These are phyloP conservation scores for Leptographium galeiforme DNA, from an alignment of 2,329 filamentous ascomycete species.

Conservation along the genomic window DNA sequence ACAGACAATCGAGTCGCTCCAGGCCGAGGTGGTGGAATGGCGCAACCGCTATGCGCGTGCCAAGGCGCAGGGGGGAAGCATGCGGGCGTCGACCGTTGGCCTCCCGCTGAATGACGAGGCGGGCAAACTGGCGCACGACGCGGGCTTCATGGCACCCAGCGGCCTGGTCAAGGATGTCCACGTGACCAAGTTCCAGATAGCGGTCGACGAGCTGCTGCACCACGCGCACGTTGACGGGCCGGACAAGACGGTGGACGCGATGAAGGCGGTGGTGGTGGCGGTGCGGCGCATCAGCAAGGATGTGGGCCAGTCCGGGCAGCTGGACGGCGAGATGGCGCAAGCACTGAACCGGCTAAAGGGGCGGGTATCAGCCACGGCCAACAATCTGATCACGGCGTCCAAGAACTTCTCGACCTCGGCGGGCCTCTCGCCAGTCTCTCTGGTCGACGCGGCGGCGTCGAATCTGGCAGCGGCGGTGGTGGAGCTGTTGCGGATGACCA, in stretches of 20 bases:
- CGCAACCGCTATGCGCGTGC: conserved; percentile 75
- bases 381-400: conserved; percentile 86
- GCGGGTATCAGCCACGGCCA: conserved; percentile 82
- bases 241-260: conserved; percentile 63
- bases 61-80: conserved; percentile 72
- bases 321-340: conserved; percentile 37
- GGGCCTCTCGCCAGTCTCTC: conserved; percentile 81
- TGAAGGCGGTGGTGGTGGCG: conserved; percentile 73
- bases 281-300: conserved; percentile 79
- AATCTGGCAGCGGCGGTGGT: conserved; percentile 79
- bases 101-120: conserved; percentile 57
- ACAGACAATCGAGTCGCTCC: conserved; percentile 59
- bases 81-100: conserved; percentile 70
- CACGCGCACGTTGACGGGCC: conserved; percentile 62
- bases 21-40: conserved; percentile 80
- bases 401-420: conserved; percentile 78
- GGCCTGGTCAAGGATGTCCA: conserved; percentile 84
- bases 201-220: conserved; percentile 80
- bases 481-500: conserved; percentile 70
- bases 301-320: conserved; percentile 46
- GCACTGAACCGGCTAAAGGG: conserved; percentile 41
- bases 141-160: conserved; percentile 53
- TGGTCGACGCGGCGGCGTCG: conserved; percentile 85
- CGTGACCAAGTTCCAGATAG: conserved; percentile 87
- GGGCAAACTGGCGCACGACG: conserved; percentile 51